Evolutionary conservation across 192 early-diverging fungal genomes (phyloP).

Genomic region (Lunasporangiospora selenospora): DNA sequence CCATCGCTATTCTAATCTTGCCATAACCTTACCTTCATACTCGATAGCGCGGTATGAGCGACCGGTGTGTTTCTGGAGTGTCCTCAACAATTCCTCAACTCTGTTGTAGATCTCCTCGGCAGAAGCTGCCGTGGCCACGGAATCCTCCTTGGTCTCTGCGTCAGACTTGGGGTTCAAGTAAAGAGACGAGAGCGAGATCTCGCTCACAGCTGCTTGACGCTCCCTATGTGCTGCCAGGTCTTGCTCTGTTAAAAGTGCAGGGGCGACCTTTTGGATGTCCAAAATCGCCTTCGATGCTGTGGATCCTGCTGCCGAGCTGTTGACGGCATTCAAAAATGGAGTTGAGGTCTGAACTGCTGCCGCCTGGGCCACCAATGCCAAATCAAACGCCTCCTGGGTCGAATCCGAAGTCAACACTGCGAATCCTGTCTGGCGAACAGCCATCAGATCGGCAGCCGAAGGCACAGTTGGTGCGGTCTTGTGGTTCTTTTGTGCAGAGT

Average conservation of each 20-base stretch:
- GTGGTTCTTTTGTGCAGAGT: conserved; percentile 48
- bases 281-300: conserved; percentile 10
- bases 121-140: conserved; percentile 28
- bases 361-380: conserved; percentile 81
- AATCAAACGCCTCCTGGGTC: conserved; percentile 83
- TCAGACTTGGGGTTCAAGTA: conserved; percentile 24
- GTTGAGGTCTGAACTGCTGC: conserved; percentile 63
- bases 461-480: no score
- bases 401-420: conserved; percentile 77
- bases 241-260: conserved; percentile 42
- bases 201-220: conserved; percentile 40
- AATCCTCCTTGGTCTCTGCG: neutral
- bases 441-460: conserved; percentile 64
- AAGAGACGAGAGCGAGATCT: conserved; percentile 39
- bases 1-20: no score
- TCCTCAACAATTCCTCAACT: conserved; percentile 50
- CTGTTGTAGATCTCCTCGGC: conserved; percentile 57
- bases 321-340: conserved; percentile 74
- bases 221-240: conserved; percentile 52
- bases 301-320: conserved; percentile 10
- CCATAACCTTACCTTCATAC: conserved; percentile 66
- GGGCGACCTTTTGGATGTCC: conserved; percentile 37
- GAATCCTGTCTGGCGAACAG: conserved; percentile 80
- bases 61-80: conserved; percentile 55
- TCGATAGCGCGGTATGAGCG: conserved; percentile 67